These are phyloP conservation scores for Aureobasidium mangrovei DNA, from an alignment of 2,329 filamentous ascomycete species.

Conservation along the genomic window DNA sequence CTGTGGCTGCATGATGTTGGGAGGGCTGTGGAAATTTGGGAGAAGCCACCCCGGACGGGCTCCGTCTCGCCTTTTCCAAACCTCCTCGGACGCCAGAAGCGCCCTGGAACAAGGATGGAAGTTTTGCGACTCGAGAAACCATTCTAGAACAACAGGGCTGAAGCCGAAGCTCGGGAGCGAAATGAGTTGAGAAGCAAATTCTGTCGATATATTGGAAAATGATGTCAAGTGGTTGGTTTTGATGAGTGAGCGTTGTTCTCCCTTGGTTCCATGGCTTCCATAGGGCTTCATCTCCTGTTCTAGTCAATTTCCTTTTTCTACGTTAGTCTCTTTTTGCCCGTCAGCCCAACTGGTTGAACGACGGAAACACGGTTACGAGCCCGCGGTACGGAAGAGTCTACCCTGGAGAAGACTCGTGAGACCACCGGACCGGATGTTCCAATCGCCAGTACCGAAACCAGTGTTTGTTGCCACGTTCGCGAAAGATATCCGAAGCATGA, in stretches of 20 bases:
- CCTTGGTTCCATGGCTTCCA: neutral
- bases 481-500: neutral
- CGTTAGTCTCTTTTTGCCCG: neutral
- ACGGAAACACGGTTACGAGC: neutral
- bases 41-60: neutral
- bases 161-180: neutral
- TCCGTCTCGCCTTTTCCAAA: slow-evolving; percentile 7
- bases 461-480: neutral
- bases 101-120: slow-evolving; percentile 6
- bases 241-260: neutral
- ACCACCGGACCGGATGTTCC: neutral
- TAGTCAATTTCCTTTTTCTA: slow-evolving; percentile 10
- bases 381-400: neutral
- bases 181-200: slow-evolving; percentile 6
- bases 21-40: slow-evolving; percentile 1
- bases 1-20: slow-evolving; percentile 8
- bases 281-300: neutral
- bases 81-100: slow-evolving; percentile 5
- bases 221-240: slow-evolving; percentile 5
- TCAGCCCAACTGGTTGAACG: neutral
- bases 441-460: neutral
- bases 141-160: neutral
- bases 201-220: slow-evolving; percentile 6
- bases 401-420: neutral
- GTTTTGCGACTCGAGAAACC: neutral